A percentile compares a stretch with the other conserved stretches of the same genome.
Conservation (phyloP, 192 early-diverging fungal genomes). For the Paraglomus brasilianum region DNA sequence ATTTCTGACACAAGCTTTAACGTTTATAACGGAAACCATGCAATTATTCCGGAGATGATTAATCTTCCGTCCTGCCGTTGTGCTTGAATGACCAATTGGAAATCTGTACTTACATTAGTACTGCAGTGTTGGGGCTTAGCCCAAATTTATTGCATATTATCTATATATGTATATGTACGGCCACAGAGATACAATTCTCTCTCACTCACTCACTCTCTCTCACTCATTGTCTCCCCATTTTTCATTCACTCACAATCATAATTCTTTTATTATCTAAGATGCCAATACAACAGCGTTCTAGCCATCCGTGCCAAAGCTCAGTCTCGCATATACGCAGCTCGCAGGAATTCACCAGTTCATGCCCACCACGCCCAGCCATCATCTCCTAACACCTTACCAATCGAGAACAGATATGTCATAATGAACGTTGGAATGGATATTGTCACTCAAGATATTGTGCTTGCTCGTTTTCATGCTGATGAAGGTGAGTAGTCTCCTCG, state of each 20-base stretch:
- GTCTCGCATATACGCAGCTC: neutral
- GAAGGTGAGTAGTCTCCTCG: conserved; percentile 34
- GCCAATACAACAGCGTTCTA: conserved; percentile 22
- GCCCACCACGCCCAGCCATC: too few species aligned
- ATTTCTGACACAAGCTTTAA: too few species aligned
- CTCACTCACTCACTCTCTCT: neutral
- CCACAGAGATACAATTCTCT: too few species aligned
- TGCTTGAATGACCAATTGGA: too few species aligned
- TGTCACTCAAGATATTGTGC: conserved; percentile 47
- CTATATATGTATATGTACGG: too few species aligned
- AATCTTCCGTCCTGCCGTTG: too few species aligned
- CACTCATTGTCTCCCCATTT: neutral
- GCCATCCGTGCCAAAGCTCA: neutral
- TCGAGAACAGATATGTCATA: conserved; percentile 43
- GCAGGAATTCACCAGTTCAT: too few species aligned
- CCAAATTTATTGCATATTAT: too few species aligned
- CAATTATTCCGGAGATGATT: too few species aligned
- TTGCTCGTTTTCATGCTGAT: conserved; percentile 47
- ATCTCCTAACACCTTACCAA: neutral
- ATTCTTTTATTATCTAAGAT: conserved; percentile 20
- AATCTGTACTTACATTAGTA: too few species aligned
- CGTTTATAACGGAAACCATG: too few species aligned
- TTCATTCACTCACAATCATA: neutral
- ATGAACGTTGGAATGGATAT: conserved; percentile 46
- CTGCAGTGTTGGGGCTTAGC: too few species aligned